A percentile compares a stretch with the other conserved stretches of the same genome.
Conservation (phyloP, 2,329 filamentous ascomycete genomes). For the Neopestalotiopsis rosae region DNA sequence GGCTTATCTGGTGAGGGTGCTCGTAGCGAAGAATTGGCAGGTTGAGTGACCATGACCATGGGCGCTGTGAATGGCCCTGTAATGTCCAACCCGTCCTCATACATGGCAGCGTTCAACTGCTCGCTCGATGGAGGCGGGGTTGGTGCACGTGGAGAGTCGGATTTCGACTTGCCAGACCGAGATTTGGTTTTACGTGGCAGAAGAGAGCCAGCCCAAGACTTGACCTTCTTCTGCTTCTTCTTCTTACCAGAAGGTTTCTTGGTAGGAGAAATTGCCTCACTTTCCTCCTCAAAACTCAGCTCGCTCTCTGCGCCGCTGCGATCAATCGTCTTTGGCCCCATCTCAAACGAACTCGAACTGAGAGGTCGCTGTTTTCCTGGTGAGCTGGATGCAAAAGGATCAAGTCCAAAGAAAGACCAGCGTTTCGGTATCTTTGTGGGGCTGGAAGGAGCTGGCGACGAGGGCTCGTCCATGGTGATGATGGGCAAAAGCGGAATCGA, state of each 20-base stretch:
- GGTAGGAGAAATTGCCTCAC: slow-evolving; percentile 25
- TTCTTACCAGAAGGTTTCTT: slow-evolving; percentile 45
- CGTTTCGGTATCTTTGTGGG: slow-evolving; percentile 59
- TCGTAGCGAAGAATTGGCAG: slow-evolving; percentile 32
- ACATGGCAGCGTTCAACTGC: slow-evolving; percentile 34
- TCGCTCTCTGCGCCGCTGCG: background rate
- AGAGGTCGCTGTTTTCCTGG: slow-evolving; percentile 53
- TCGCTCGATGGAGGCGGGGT: slow-evolving; percentile 49
- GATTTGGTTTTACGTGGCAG: slow-evolving; percentile 66
- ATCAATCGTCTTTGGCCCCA: slow-evolving; percentile 34
- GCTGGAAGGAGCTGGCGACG: slow-evolving; percentile 46
- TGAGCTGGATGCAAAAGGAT: slow-evolving; percentile 55
- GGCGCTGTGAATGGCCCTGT: slow-evolving; percentile 39
- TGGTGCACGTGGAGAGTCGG: slow-evolving; percentile 45
- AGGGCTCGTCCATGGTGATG: slow-evolving; percentile 41
- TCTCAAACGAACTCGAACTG: slow-evolving; percentile 53
- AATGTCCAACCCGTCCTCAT: slow-evolving; percentile 33
- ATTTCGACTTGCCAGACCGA: slow-evolving; percentile 49
- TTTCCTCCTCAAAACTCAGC: slow-evolving; percentile 34
- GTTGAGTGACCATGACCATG: slow-evolving; percentile 48
- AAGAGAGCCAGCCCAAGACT: slow-evolving; percentile 72
- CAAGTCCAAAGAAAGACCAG: slow-evolving; percentile 68
- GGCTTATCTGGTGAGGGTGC: slow-evolving; percentile 32
- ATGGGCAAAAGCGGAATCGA: slow-evolving; percentile 62
- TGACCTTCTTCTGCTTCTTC: slow-evolving; percentile 76